Evolutionary conservation across 176 grass and related monocot genomes (phyloP), one percentile per base, ranked within the genome.

Genomic region (Musa acuminata): DNA sequence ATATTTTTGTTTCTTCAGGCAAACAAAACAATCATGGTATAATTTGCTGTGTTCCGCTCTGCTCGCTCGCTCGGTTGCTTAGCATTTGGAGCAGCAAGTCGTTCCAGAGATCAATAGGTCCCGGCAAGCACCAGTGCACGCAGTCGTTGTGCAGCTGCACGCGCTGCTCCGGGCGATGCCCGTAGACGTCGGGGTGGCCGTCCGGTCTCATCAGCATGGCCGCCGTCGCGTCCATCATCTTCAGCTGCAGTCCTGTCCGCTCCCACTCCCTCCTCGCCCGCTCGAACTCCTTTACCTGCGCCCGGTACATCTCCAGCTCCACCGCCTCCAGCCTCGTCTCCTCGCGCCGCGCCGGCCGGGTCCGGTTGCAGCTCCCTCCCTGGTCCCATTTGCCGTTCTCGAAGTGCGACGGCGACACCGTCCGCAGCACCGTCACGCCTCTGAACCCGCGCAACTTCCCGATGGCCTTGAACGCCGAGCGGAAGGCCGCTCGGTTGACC

Each of bases 121-220:
- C 89, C 2, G 86, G 89, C 78, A 92, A 66, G 81, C 89, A 92
- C 89, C 89, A 92, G 29, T 92, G 89, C 20, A 92, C 78, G 83
- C 89, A 88, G 43, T 92, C 89, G 66, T 84, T 79, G 16, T 68
- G 53, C 78, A 86, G 71, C 26, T 6, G 60, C 48, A 92, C 85
- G 53, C 72, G 85, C 54, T 87, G 67, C 48, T 79, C 80, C 25
- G 78, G 65, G 75, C 9, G 78, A 67, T 92, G 89, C 4, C 77
- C 77, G 65, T 71, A 71, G 26, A 53, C 49, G 53, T 67, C 68
- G 66, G 77, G 66, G 65, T 79, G 77, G 26, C 77, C 77, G 52
- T 79, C 77, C 27, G 77, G 66, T 52, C 77, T 55, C 83, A 83
- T 22, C 81, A 86, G 49, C 89, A 88, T 92, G 66, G 83, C 78